Evolutionary conservation across 1,284 basidiomycete genomes (phyloP).

Genomic region (Bjerkandera adusta): DNA sequence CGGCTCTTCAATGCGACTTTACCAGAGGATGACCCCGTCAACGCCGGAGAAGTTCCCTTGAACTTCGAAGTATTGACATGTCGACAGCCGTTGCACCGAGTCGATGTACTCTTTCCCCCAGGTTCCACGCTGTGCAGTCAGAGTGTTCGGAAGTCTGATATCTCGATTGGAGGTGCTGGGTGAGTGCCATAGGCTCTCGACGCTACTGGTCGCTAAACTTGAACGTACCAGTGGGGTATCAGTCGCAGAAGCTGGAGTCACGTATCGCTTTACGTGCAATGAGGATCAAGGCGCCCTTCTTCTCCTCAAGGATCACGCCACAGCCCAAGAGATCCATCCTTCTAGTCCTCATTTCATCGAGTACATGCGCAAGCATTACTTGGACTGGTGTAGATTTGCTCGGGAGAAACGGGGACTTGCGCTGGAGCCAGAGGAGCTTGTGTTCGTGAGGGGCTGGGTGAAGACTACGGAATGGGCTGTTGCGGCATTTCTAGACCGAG

Average conservation of each 20-base stretch:
- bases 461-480: conserved; percentile 21
- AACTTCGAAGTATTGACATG: too few species aligned
- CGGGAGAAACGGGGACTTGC: conserved; percentile 12
- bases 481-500: conserved; percentile 3
- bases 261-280: conserved; percentile 1
- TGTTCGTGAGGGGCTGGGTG: conserved; percentile 22
- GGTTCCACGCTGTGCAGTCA: conserved; percentile 2
- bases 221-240: neutral
- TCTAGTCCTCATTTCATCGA: neutral
- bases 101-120: too few species aligned
- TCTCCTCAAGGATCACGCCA: neutral
- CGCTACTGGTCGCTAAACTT: neutral
- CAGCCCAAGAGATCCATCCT: neutral
- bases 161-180: neutral
- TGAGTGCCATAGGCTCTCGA: neutral
- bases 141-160: neutral
- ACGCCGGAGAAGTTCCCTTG: conserved; percentile 10
- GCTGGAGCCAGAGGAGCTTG: conserved; percentile 16
- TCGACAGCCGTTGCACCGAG: too few species aligned
- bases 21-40: conserved; percentile 8
- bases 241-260: neutral
- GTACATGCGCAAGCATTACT: neutral
- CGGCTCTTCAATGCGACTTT: conserved; percentile 14
- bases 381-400: conserved; percentile 4
- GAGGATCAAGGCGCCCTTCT: neutral